A percentile compares a stretch with the other conserved stretches of the same genome.
Evolutionary conservation across 768 basidiomycete species (phyloP).

Genomic region (Calocera viscosa): DNA sequence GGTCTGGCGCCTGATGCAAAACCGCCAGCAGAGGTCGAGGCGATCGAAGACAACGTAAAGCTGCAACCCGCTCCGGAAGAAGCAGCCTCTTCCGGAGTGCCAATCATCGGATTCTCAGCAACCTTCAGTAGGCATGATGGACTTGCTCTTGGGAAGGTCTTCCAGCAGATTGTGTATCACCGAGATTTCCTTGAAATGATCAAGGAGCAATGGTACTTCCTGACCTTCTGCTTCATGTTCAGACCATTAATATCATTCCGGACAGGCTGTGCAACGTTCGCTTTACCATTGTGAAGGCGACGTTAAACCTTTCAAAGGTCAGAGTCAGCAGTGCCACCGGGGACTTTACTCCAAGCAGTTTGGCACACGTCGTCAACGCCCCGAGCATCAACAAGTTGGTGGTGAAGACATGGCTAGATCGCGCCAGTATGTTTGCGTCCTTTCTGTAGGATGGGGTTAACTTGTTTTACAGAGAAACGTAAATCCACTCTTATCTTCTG

Average conservation of each 20-base stretch:
- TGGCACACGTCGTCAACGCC: slow-evolving; percentile 75
- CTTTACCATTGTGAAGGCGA: slow-evolving; percentile 70
- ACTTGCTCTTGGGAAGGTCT: slow-evolving; percentile 74
- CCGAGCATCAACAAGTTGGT: slow-evolving; percentile 62
- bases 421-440: slow-evolving; percentile 45
- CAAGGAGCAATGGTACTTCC: slow-evolving; percentile 61
- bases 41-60: slow-evolving; percentile 15
- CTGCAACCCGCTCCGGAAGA: slow-evolving; percentile 27
- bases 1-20: slow-evolving; percentile 16
- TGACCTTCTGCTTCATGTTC: slow-evolving; percentile 9
- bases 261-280: slow-evolving; percentile 70
- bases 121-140: slow-evolving; percentile 91
- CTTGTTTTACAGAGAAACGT: slow-evolving; percentile 37
- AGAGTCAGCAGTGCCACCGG: slow-evolving; percentile 54
- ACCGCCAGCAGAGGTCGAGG: slow-evolving; percentile 43
- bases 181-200: slow-evolving; percentile 86
- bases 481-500: slow-evolving; percentile 90
- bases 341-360: slow-evolving; percentile 67
- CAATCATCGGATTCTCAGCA: slow-evolving; percentile 88
- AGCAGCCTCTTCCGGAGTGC: slow-evolving; percentile 31
- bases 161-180: slow-evolving; percentile 86
- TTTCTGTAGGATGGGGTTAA: not conserved
- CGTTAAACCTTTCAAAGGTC: slow-evolving; percentile 55
- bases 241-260: slow-evolving; percentile 8
- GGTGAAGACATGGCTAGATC: slow-evolving; percentile 74